phyloP scores from a whole-genome alignment of 2,329 filamentous ascomycete genomes.

The Pseudocercospora fijiensis region DNA sequence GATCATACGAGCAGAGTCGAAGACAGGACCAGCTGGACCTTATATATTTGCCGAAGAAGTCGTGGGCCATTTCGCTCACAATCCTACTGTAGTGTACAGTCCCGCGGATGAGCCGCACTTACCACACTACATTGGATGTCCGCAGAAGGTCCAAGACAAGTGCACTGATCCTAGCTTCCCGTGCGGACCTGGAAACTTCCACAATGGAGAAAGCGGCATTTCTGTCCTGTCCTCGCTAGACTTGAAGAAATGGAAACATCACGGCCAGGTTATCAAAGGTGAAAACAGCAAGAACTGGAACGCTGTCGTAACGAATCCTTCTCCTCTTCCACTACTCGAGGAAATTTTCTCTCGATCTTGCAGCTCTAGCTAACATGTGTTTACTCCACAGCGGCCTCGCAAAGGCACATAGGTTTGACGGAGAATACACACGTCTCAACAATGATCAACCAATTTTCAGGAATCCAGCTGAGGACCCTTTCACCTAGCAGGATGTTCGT shows the following conservation, averaged over 20 bases:
- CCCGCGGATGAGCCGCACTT: not conserved
- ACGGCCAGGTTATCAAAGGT: not conserved
- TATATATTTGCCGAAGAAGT: slow-evolving; percentile 5
- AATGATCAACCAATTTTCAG: slow-evolving; percentile 9
- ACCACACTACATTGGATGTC: slow-evolving; percentile 10
- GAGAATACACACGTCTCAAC: slow-evolving; percentile 8
- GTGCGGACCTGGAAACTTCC: slow-evolving; percentile 6
- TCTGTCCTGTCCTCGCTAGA: not conserved
- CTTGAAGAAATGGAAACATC: slow-evolving; percentile 2
- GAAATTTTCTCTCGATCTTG: too few species aligned
- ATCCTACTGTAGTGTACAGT: slow-evolving; percentile 2
- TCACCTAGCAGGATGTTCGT: slow-evolving; percentile 5
- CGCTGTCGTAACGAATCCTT: slow-evolving; percentile 8
- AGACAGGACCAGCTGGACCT: not conserved
- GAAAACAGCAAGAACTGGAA: slow-evolving; percentile 4
- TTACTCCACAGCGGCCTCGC: not conserved
- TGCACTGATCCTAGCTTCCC: slow-evolving; percentile 6
- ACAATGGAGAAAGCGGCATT: slow-evolving; percentile 9
- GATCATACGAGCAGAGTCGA: slow-evolving; percentile 4
- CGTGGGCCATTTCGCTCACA: slow-evolving; percentile 8
- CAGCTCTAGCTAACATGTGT: not conserved
- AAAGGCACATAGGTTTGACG: not conserved
- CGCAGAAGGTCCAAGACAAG: not conserved
- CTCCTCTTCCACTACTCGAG: not conserved
- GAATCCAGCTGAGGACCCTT: slow-evolving; percentile 6